Conservation (phyloP, 495 filamentous ascomycete species). For the Beverwykella pulmonaria region DNA sequence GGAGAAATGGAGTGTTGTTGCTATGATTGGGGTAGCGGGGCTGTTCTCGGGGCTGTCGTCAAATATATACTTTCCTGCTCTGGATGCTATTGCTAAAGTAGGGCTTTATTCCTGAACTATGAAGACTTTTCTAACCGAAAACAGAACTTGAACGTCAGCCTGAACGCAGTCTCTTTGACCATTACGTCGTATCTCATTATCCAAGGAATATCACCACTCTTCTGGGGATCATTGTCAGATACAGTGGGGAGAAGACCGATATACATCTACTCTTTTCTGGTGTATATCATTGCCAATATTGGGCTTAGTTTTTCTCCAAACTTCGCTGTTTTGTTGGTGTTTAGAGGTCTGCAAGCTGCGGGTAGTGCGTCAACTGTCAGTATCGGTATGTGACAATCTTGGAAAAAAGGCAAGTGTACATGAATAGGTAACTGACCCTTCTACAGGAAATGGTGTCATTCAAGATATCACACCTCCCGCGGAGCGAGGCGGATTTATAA, state of each 20-base stretch:
- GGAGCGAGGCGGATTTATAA: slow-evolving; percentile 18
- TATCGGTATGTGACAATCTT: slow-evolving; percentile 42
- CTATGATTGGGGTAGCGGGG: slow-evolving; percentile 48
- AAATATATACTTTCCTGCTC: slow-evolving; percentile 48
- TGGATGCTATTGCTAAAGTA: slow-evolving; percentile 30
- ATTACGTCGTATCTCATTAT: slow-evolving; percentile 50
- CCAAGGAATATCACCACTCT: slow-evolving; percentile 55
- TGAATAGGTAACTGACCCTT: not conserved
- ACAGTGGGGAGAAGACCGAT: slow-evolving; percentile 48
- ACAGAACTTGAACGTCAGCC: slow-evolving; percentile 16
- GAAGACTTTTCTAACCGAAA: not conserved
- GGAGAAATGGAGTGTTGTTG: slow-evolving; percentile 46
- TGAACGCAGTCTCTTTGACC: slow-evolving; percentile 9
- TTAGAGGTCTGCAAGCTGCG: slow-evolving; percentile 24
- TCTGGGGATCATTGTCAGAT: slow-evolving; percentile 54
- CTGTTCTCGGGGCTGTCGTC: slow-evolving; percentile 48
- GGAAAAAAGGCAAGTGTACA: not conserved
- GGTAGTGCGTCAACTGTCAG: slow-evolving; percentile 33
- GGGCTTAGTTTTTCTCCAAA: slow-evolving; percentile 13
- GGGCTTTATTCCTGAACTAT: not conserved
- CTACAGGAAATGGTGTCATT: slow-evolving; percentile 17
- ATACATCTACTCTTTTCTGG: slow-evolving; percentile 49
- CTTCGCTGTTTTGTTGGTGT: slow-evolving; percentile 19
- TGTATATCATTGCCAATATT: slow-evolving; percentile 45
- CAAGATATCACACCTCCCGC: slow-evolving; percentile 23